Base-by-base conservation (phyloP, 2,329 filamentous ascomycete species). In the Epichloe elymi region DNA sequence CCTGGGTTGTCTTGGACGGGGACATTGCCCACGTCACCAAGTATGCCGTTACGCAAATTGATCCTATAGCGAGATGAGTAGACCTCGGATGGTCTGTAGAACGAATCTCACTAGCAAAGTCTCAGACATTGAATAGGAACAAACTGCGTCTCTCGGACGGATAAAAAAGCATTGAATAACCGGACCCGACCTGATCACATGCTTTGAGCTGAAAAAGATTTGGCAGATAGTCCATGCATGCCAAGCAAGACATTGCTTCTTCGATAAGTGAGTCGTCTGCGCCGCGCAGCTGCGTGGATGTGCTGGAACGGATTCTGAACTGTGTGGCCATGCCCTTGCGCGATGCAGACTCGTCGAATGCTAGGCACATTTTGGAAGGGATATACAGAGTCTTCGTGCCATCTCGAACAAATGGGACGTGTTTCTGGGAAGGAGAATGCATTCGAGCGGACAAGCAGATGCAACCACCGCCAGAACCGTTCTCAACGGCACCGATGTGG, bases 401-500 rank as follows among this genome's bases (percentile, higher is more conserved):
- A 39, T 47, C 17, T 12, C 17, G 17, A 42, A n/a, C 44, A 46
- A 46, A 30, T 30, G 26, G 10, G 19, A 8, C 37, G 19, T 46
- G 26, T 37, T 36, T 23, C 20, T 43, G 30, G 30, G 15, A 23
- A 11, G 33, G 33, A 43, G 38, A 35, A 30, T 30, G 44, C 33
- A 19, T 35, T 15, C 15, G 23, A 10, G 23, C 11, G 15, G n/a
- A 40, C 23, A 19, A 36, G 37, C 3, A 35, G 39, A 19, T 5
- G 30, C n/a, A 36, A 26, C 50, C 46, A 45, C 35, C 23, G 23
- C 45, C 46, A 23, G 46, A 48, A 45, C 19, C 33, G 23, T 33
- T n/a, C 14, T 19, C 48, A 44, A 37, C 48, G 40, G 48, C 39
- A 40, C 48, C 48, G 35, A 15, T 36, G 47, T 48, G 38, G 44